Percentiles rank a stretch among this genome's conserved stretches.
phyloP scores from a whole-genome alignment of 2,329 filamentous ascomycete species.

The Neurospora crassa region DNA sequence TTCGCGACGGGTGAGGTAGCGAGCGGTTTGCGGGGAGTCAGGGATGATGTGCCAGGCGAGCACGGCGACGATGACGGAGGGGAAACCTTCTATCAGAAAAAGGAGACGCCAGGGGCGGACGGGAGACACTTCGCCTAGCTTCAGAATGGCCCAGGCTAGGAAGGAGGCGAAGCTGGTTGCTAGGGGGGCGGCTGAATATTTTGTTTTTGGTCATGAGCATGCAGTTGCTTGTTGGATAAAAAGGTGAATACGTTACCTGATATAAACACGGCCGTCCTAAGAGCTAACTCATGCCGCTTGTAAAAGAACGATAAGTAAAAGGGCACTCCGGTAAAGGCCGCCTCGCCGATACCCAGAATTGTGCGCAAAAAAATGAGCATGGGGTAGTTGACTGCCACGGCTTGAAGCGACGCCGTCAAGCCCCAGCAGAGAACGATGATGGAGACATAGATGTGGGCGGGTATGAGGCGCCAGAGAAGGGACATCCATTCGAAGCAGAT shows the following conservation, averaged over 20 bases:
- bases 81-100: slow-evolving; percentile 78
- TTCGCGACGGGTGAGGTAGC: slow-evolving; percentile 53
- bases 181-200: slow-evolving; percentile 58
- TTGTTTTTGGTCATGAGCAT: slow-evolving; percentile 22
- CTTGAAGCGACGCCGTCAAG: slow-evolving; percentile 64
- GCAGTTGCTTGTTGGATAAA: too few species aligned
- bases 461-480: slow-evolving; percentile 49
- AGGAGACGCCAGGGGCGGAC: slow-evolving; percentile 80
- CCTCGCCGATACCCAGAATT: slow-evolving; percentile 53
- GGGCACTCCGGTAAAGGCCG: slow-evolving; percentile 54
- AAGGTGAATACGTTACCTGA: too few species aligned
- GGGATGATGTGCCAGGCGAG: slow-evolving; percentile 68
- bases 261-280: slow-evolving; percentile 78
- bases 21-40: slow-evolving; percentile 59
- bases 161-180: slow-evolving; percentile 75
- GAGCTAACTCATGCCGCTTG: slow-evolving; percentile 63
- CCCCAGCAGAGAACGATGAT: slow-evolving; percentile 71
- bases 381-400: slow-evolving; percentile 53
- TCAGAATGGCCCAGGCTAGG: slow-evolving; percentile 70
- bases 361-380: slow-evolving; percentile 45
- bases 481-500: slow-evolving; percentile 58
- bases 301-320: slow-evolving; percentile 59
- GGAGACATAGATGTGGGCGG: slow-evolving; percentile 50
- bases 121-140: slow-evolving; percentile 51
- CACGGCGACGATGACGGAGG: slow-evolving; percentile 65